phyloP scores from a whole-genome alignment of 768 basidiomycete species.

The Lactarius sanguifluus region DNA sequence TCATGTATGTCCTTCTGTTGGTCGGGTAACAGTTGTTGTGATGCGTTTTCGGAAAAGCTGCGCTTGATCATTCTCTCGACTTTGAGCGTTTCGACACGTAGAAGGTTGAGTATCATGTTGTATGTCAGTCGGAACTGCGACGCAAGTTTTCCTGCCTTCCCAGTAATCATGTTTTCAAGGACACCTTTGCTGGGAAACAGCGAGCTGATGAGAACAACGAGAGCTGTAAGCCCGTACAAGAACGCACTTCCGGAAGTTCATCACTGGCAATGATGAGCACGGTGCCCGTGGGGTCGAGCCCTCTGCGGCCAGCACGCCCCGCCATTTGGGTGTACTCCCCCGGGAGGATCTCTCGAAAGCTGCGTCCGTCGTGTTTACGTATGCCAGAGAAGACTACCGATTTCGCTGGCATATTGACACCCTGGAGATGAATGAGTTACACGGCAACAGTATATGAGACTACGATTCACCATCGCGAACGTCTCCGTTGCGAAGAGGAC shows the following conservation, averaged over 20 bases:
- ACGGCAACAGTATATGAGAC: constrained; percentile 19
- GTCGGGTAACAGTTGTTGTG: constrained; percentile 88
- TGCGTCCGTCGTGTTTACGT: constrained; percentile 92
- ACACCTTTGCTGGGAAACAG: constrained; percentile 60
- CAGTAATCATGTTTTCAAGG: constrained; percentile 88
- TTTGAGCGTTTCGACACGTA: constrained; percentile 91
- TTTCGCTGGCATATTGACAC: constrained; percentile 99
- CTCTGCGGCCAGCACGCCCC: constrained; percentile 94
- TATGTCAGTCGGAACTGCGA: constrained; percentile 98
- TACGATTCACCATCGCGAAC: constrained; percentile 84
- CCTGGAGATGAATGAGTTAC: constrained; percentile 47
- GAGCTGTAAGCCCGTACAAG: background rate
- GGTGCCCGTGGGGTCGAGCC: constrained; percentile 91
- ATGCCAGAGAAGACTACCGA: constrained; percentile 96
- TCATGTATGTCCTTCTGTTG: constrained; percentile 87
- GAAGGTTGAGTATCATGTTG: constrained; percentile 97
- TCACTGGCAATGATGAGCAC: constrained; percentile 88
- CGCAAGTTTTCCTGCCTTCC: constrained; percentile 85
- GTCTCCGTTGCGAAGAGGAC: constrained; percentile 98
- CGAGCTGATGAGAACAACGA: constrained; percentile 2
- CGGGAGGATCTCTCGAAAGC: constrained; percentile 85
- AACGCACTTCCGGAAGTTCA: constrained; percentile 77
- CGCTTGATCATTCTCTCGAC: constrained; percentile 99
- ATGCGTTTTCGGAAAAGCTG: constrained; percentile 97
- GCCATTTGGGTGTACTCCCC: constrained; percentile 99